phyloP scores from a whole-genome alignment of 192 early-diverging fungal genomes.

The Coemansia sp. region DNA sequence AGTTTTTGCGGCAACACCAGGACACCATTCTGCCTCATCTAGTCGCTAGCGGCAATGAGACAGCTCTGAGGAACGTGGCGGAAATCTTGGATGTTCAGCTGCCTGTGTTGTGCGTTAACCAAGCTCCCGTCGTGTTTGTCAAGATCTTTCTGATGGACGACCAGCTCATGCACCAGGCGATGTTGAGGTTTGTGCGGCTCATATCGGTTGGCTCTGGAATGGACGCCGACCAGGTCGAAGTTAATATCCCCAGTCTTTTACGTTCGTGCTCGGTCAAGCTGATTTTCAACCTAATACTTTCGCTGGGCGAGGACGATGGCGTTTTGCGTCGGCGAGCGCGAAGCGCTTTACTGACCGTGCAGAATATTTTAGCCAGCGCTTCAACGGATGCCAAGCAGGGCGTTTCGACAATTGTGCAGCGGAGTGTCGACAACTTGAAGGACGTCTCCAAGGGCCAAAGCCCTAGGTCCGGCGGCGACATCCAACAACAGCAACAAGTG shows the following conservation, averaged over 20 bases:
- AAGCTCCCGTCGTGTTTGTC: slow-evolving; percentile 46
- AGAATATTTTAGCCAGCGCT: slow-evolving; percentile 28
- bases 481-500: background rate
- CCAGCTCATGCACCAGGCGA: slow-evolving; percentile 53
- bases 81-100: slow-evolving; percentile 35
- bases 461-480: slow-evolving; percentile 11
- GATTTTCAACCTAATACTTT: slow-evolving; percentile 49
- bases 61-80: slow-evolving; percentile 33
- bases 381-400: slow-evolving; percentile 21
- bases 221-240: slow-evolving; percentile 35
- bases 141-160: slow-evolving; percentile 57
- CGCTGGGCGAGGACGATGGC: slow-evolving; percentile 41
- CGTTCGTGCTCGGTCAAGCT: slow-evolving; percentile 54
- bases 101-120: slow-evolving; percentile 54
- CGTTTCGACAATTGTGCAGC: slow-evolving; percentile 45
- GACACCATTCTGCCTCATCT: slow-evolving; percentile 38
- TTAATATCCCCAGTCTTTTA: slow-evolving; percentile 51
- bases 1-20: slow-evolving; percentile 33
- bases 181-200: slow-evolving; percentile 44
- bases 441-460: slow-evolving; percentile 17
- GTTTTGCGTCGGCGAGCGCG: slow-evolving; percentile 42
- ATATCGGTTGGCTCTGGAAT: slow-evolving; percentile 43
- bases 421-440: slow-evolving; percentile 30
- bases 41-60: slow-evolving; percentile 31
- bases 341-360: slow-evolving; percentile 47